Conservation (phyloP, 2,329 filamentous ascomycete genomes). For the Aspergillus costaricaensis region DNA sequence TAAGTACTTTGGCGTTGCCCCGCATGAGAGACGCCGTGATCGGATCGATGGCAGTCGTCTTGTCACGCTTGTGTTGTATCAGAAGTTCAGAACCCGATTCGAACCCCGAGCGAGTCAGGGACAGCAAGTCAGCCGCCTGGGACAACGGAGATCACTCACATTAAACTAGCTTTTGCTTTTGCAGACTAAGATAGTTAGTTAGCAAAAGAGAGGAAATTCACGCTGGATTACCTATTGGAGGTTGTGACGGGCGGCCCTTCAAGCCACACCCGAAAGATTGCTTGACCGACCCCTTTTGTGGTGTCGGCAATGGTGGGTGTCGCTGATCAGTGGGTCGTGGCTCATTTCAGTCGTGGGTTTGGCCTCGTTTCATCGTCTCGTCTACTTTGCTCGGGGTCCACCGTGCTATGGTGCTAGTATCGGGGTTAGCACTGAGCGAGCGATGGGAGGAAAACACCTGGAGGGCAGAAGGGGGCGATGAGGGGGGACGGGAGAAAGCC, state of each 20-base stretch:
- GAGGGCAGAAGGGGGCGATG: background rate
- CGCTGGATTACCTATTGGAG: background rate
- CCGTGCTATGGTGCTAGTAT: background rate
- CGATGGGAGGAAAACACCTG: background rate
- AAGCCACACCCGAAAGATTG: background rate
- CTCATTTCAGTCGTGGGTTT: background rate
- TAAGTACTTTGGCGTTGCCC: background rate
- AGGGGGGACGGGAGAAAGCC: background rate
- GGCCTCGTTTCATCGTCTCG: conserved; percentile 4
- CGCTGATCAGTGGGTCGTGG: conserved; percentile 14
- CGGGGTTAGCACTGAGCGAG: background rate
- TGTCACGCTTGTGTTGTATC: background rate
- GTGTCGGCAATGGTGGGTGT: conserved; percentile 7
- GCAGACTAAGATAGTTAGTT: too few species aligned
- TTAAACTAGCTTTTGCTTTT: too few species aligned
- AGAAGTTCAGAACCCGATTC: background rate
- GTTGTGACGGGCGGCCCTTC: background rate
- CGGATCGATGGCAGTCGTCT: background rate
- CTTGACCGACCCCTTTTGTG: conserved; percentile 1
- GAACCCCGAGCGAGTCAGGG: background rate
- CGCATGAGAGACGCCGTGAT: background rate
- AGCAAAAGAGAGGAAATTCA: background rate
- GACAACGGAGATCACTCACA: background rate
- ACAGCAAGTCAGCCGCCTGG: background rate
- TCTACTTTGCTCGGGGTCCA: conserved; percentile 5